These are phyloP conservation scores for Chrysoporthe puriensis DNA, from an alignment of 2,329 filamentous ascomycete species.

Conservation along the genomic window DNA sequence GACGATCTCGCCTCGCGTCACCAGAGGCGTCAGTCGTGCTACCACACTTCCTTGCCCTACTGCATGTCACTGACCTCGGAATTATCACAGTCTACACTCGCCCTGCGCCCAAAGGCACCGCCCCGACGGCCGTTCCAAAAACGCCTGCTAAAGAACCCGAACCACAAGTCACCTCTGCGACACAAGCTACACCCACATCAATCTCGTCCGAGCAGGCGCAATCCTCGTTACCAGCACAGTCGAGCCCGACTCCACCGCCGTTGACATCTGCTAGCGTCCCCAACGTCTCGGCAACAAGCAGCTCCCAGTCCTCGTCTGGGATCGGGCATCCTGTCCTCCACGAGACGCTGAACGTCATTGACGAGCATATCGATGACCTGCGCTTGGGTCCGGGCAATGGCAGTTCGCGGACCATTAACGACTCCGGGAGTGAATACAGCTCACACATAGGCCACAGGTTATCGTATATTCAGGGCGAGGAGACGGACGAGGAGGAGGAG, in stretches of 20 bases:
- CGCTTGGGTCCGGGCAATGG: slow-evolving; percentile 58
- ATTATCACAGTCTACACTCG: slow-evolving; percentile 62
- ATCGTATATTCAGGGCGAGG: slow-evolving; percentile 91
- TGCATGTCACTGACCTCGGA: slow-evolving; percentile 12
- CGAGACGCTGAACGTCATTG: slow-evolving; percentile 92
- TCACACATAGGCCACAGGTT: slow-evolving; percentile 74
- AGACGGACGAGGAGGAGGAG: slow-evolving; percentile 92
- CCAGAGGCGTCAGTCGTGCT: neutral
- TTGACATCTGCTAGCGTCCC: slow-evolving; percentile 45
- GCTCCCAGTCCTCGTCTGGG: slow-evolving; percentile 30
- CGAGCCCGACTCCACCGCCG: slow-evolving; percentile 39
- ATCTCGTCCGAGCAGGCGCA: slow-evolving; percentile 26
- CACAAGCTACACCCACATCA: slow-evolving; percentile 18
- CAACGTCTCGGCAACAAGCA: slow-evolving; percentile 32
- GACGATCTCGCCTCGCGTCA: neutral
- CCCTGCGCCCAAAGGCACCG: slow-evolving; percentile 50
- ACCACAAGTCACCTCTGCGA: slow-evolving; percentile 8
- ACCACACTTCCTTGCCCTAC: slow-evolving; percentile 6
- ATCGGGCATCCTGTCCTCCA: slow-evolving; percentile 79
- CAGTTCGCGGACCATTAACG: slow-evolving; percentile 59
- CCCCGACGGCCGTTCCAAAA: slow-evolving; percentile 15
- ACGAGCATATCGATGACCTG: slow-evolving; percentile 94
- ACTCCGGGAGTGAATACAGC: slow-evolving; percentile 91
- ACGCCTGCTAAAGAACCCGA: slow-evolving; percentile 12
- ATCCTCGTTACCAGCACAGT: slow-evolving; percentile 26